Conservation (phyloP, 2,329 filamentous ascomycete genomes). For the Metarhizium anisopliae region DNA sequence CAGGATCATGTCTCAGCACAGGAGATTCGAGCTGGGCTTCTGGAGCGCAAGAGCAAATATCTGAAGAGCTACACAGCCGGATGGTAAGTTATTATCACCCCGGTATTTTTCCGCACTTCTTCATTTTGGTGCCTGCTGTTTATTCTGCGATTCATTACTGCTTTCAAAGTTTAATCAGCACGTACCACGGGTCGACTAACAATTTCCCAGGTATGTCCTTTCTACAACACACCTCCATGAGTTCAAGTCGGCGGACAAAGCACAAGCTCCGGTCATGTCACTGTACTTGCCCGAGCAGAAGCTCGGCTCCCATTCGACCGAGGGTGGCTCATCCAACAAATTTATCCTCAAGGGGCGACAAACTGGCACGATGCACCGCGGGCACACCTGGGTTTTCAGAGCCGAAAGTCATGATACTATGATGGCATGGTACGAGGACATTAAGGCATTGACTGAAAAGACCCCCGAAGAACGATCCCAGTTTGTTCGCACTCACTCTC, state of each 20-base stretch:
- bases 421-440: constrained; percentile 93
- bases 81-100: constrained; percentile 51
- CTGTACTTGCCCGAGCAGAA: constrained; percentile 92
- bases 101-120: not conserved
- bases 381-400: constrained; percentile 64
- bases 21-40: constrained; percentile 80
- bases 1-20: constrained; percentile 72
- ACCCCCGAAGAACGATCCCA: constrained; percentile 80
- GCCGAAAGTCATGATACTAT: constrained; percentile 80
- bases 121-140: not conserved
- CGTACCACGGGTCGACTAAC: not conserved
- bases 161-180: constrained; percentile 6
- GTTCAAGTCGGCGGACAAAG: constrained; percentile 96
- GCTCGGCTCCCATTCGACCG: constrained; percentile 79
- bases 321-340: constrained; percentile 82
- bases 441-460: constrained; percentile 81
- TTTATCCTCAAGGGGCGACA: constrained; percentile 97
- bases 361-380: constrained; percentile 83
- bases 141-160: not conserved
- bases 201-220: constrained; percentile 67
- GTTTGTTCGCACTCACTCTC: constrained; percentile 74
- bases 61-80: constrained; percentile 94
- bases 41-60: constrained; percentile 98
- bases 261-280: constrained; percentile 89
- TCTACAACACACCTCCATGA: constrained; percentile 96